These are phyloP conservation scores for Fraxinus sp. DNA, from an alignment of 305 asterid species.

Conservation along the genomic window DNA sequence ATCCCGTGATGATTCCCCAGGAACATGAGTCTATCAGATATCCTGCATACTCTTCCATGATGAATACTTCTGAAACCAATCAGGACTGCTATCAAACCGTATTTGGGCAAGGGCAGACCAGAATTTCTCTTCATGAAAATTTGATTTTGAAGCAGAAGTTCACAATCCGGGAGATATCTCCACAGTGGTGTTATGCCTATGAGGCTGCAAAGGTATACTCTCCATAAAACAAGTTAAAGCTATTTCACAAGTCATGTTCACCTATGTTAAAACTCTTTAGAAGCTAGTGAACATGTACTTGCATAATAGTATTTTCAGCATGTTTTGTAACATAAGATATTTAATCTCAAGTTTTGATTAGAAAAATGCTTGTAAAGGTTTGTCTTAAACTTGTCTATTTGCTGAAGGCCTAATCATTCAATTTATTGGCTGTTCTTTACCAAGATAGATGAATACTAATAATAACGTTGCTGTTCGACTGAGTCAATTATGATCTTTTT, in stretches of 20 bases:
- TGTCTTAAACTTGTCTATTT: neutral
- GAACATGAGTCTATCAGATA: conserved; percentile 42
- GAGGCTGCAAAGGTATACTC: conserved; percentile 76
- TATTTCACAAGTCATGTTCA: conserved; percentile 5
- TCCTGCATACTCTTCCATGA: conserved; percentile 38
- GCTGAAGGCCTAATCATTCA: neutral
- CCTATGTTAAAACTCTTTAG: neutral
- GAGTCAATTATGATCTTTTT: neutral
- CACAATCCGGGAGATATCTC: conserved; percentile 76
- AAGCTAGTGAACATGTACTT: neutral
- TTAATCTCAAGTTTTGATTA: neutral
- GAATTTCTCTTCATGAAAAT: conserved; percentile 47
- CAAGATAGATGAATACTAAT: neutral
- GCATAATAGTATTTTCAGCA: neutral
- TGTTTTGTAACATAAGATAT: neutral
- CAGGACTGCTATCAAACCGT: conserved; percentile 39
- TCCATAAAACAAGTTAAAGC: conserved; percentile 15
- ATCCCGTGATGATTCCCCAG: conserved; percentile 35
- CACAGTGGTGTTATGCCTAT: conserved; percentile 89
- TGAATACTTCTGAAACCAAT: conserved; percentile 38
- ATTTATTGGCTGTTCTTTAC: neutral
- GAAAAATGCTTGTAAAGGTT: neutral
- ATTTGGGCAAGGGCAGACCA: conserved; percentile 56
- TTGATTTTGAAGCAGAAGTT: conserved; percentile 72
- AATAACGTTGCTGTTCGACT: neutral